Base-by-base conservation (phyloP, 148 eudicot genomes). In the Talinum fruticosum region DNA sequence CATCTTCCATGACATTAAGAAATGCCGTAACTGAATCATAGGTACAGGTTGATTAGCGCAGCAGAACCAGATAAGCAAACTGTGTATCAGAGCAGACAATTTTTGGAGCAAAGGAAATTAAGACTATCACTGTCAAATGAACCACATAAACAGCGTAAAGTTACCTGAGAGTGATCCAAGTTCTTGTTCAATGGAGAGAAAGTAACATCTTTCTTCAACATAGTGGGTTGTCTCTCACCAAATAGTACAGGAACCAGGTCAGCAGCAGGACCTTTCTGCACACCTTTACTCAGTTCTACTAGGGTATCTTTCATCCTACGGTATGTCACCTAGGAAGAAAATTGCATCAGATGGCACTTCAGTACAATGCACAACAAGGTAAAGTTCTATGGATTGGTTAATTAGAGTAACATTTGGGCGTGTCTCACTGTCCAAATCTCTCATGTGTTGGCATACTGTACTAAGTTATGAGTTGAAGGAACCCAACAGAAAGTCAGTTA, bases 111-210 rank as follows among this genome's bases (percentile, higher is more conserved):
- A 67, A 37, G 49, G 61, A 16, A 26, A 32, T 12, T n/a, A 26
- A 15, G 13, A 6, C 28, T 13, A 29, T 30, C 65, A 23, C 23
- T 24, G 21, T 65, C 18, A 69, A 67, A 71, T 28, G 33, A 69
- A 32, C 1, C 10, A 15, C 34, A 54, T 16, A n/a, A 65, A 8
- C 41, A 75, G 54, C 61, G 68, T 36, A 66, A 76, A 69, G 44
- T 66, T 38, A 93, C 98, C 97, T 95, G 98, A 84, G 98, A 95
- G 82, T 92, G 93, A 85, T 95, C 98, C 78, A 95, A 89, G 81
- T 87, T 90, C 54, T 79, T 68, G 82, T 95, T 92, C 26, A 90
- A 78, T 69, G 88, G 90, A 76, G 91, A 86, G 78, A 95, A 92
- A 41, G 83, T 83, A 81, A 79, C 82, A 41, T 89, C 88, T 82